A percentile compares a stretch with the other conserved stretches of the same genome.
These are phyloP conservation scores for Saccharomyces hybrid DNA, from an alignment of 1,139 yeast genomes.

Conservation along the genomic window DNA sequence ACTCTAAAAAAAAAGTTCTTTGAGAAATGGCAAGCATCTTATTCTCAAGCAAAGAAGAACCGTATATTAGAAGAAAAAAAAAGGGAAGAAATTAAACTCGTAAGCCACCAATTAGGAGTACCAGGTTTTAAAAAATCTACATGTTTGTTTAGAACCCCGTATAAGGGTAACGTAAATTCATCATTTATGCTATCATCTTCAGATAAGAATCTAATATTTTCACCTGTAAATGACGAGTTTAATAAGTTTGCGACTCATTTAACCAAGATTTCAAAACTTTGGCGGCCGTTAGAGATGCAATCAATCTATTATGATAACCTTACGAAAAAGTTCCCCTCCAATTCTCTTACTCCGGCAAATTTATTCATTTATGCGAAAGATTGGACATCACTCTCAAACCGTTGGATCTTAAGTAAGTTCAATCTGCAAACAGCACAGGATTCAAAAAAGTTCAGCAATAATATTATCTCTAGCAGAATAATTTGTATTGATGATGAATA, in stretches of 20 bases:
- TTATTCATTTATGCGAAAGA: constrained; percentile 20
- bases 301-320: constrained; percentile 16
- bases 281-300: constrained; percentile 23
- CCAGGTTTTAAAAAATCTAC: constrained; percentile 27
- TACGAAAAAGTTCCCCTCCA: constrained; percentile 9
- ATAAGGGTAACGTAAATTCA: constrained; percentile 7
- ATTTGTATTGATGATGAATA: constrained; percentile 14
- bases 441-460: constrained; percentile 7
- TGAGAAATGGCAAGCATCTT: constrained; percentile 27
- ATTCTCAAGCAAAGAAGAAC: constrained; percentile 27
- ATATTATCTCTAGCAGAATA: constrained; percentile 8
- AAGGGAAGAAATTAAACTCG: constrained; percentile 38
- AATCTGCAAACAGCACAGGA: constrained; percentile 3
- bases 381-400: constrained; percentile 22
- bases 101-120: constrained; percentile 32
- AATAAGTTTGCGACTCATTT: constrained; percentile 19
- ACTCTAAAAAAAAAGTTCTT: constrained; percentile 29
- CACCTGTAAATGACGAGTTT: constrained; percentile 25
- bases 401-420: constrained; percentile 27
- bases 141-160: constrained; percentile 12
- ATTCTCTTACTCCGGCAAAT: constrained; percentile 12
- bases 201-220: constrained; percentile 10
- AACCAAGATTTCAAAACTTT: constrained; percentile 20
- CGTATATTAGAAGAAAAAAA: constrained; percentile 36
- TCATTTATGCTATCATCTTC: constrained; percentile 14